Evolutionary conservation across 2,329 filamentous ascomycete genomes (phyloP), one percentile per base, ranked within the genome.

Genomic region (Aspergillus pseudotamarii): DNA sequence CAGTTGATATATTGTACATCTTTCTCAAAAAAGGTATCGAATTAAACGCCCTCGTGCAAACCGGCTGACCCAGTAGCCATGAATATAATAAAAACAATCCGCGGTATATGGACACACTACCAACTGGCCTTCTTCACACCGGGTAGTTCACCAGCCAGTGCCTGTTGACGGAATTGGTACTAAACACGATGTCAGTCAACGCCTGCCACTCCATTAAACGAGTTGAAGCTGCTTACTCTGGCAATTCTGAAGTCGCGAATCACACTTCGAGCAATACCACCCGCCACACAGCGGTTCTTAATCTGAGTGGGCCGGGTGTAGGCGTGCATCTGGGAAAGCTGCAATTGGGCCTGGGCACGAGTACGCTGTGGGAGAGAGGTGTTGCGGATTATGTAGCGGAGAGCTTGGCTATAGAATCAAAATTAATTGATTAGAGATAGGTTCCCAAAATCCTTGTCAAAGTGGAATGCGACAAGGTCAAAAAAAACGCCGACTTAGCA

Each of bases 81-180:
- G 26, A 58, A 58, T 23, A 61, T 28, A 32, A 53, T 55, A 50
- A 51, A 51, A 63, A 38, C 55, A 62, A 63, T 23, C 59, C 48
- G 61, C 51, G 46, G 60, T 51, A 45, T 46, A 11, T 38, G 59
- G 41, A 57, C 34, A 45, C 62, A 71, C 50, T 92, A 99, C 95
- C 95, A 99, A 80, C 92, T 96, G 57, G 95, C 95, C 84, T 96
- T 96, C 85, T 90, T 93, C 60, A 99, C 95, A 72, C 95, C 95
- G 0, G 95, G 94, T 59, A 99, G 77, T 65, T 92, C 88, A 57
- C 95, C 95, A 36, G 86, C 89, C 66, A 97, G 82, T 21, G 95
- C 95, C 78, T 97, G 90, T 81, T 95, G 83, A 77, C 95, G 88
- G 83, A 99, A 99, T 82, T 94, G 93, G 79, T 86, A 99, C 94